A percentile compares a stretch with the other conserved stretches of the same genome.
These are phyloP conservation scores for Cladorrhinum samala DNA, from an alignment of 495 filamentous ascomycete species.

Conservation along the genomic window DNA sequence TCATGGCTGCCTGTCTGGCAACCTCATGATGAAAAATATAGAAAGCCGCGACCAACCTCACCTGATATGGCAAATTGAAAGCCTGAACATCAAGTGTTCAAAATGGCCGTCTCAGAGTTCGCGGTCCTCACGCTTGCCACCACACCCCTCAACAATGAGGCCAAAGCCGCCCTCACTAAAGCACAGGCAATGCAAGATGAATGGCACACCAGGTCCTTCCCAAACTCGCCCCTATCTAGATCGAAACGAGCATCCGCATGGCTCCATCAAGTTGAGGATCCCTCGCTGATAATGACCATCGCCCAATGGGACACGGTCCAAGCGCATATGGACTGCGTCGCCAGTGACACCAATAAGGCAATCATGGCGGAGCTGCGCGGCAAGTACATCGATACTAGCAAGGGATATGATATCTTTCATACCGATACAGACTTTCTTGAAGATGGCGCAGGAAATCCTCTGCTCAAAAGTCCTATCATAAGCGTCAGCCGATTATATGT, in stretches of 20 bases:
- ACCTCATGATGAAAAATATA: too few species aligned
- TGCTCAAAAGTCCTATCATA: slow-evolving; percentile 38
- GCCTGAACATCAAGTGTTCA: neutral
- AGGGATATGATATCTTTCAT: slow-evolving; percentile 27
- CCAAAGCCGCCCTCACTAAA: slow-evolving; percentile 16
- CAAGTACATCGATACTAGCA: slow-evolving; percentile 21
- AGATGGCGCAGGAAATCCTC: slow-evolving; percentile 3
- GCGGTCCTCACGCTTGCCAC: slow-evolving; percentile 39
- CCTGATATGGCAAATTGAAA: too few species aligned
- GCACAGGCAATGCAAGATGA: slow-evolving; percentile 30
- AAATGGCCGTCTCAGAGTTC: slow-evolving; percentile 50
- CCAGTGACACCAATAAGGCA: slow-evolving; percentile 28
- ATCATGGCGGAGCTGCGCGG: slow-evolving; percentile 16
- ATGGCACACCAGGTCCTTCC: slow-evolving; percentile 31
- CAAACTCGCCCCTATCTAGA: slow-evolving; percentile 12
- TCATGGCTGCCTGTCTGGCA: too few species aligned
- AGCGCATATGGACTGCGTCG: slow-evolving; percentile 45
- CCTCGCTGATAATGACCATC: slow-evolving; percentile 39
- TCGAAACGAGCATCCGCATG: slow-evolving; percentile 24
- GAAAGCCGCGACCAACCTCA: too few species aligned
- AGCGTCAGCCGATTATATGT: slow-evolving; percentile 42
- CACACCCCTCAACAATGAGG: slow-evolving; percentile 13
- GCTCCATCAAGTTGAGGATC: slow-evolving; percentile 45
- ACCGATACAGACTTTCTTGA: slow-evolving; percentile 37
- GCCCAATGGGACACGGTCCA: slow-evolving; percentile 47